Conservation (phyloP, 805 yeast genomes). For the Cyberlindnera euphorbiiphila region DNA sequence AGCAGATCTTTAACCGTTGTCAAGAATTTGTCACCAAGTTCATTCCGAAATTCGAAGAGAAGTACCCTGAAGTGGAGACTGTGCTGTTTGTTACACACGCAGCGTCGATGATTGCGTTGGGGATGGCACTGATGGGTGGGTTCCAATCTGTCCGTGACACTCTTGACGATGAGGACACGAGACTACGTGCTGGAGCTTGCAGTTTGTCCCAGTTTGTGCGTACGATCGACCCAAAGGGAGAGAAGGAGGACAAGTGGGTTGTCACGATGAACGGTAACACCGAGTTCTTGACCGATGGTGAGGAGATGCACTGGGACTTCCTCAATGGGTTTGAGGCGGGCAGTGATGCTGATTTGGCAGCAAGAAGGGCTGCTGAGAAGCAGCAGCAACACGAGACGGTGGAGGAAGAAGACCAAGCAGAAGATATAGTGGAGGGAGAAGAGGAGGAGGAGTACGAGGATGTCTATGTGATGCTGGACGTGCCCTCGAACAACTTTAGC, state of each 20-base stretch:
- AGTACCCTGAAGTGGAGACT: constrained; percentile 56
- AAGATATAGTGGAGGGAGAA: too few relatives aligned
- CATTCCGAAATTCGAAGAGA: constrained; percentile 50
- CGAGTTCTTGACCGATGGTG: constrained; percentile 68
- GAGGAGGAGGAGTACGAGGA: constrained; percentile 36
- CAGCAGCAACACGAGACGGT: constrained; percentile 16
- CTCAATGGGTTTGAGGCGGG: constrained; percentile 80
- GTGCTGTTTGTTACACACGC: constrained; percentile 87
- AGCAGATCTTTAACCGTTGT: constrained; percentile 64
- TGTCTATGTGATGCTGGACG: constrained; percentile 51
- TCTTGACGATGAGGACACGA: constrained; percentile 42
- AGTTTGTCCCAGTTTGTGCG: constrained; percentile 64
- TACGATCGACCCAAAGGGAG: constrained; percentile 11
- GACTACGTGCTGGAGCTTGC: constrained; percentile 77
- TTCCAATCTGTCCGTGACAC: constrained; percentile 47
- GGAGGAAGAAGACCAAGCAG: constrained; percentile 1
- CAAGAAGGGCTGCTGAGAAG: constrained; percentile 33
- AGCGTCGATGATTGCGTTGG: constrained; percentile 85
- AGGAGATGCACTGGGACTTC: constrained; percentile 94
- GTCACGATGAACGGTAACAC: constrained; percentile 69
- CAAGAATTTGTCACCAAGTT: constrained; percentile 49
- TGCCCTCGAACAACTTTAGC: constrained; percentile 38
- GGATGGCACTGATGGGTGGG: constrained; percentile 68
- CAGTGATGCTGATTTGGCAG: constrained; percentile 76
- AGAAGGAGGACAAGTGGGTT: constrained; percentile 46